A percentile compares a stretch with the other conserved stretches of the same genome.
Conservation (phyloP, 164 flowering plant species). For the Macadamia integrifolia region DNA sequence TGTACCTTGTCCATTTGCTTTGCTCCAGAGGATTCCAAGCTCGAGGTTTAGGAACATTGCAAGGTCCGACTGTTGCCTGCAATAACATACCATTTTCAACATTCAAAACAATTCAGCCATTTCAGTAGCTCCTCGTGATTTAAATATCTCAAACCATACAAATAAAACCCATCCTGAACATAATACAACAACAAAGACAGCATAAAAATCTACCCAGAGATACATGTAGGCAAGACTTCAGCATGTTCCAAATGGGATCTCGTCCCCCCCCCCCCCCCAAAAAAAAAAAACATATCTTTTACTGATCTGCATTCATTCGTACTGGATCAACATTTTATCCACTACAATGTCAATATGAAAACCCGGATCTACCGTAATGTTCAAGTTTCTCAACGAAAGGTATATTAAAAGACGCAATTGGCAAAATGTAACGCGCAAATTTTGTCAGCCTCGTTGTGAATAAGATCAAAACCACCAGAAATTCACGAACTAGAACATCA, state of each 20-base stretch:
- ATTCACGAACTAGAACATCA: neutral
- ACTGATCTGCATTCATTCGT: slow-evolving; percentile 10
- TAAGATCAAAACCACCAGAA: neutral
- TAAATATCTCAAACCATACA: neutral
- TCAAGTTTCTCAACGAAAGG: neutral
- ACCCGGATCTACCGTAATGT: slow-evolving; percentile 18
- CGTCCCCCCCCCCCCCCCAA: neutral
- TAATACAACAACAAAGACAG: neutral
- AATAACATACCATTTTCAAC: slow-evolving; percentile 9
- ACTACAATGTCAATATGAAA: neutral
- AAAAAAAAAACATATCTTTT: neutral
- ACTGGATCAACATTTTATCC: neutral
- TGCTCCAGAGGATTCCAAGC: slow-evolving; percentile 88
- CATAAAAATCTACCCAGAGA: neutral
- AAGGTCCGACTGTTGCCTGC: slow-evolving; percentile 95
- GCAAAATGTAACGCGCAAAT: neutral
- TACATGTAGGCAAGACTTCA: neutral
- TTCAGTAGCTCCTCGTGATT: neutral
- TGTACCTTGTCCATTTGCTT: slow-evolving; percentile 94
- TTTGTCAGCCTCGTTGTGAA: neutral
- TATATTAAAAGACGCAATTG: neutral
- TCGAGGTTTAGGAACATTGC: slow-evolving; percentile 83
- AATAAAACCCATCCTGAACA: neutral
- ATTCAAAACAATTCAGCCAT: neutral
- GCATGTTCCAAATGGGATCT: neutral